phyloP scores from a whole-genome alignment of 2,329 filamentous ascomycete genomes.

The Alternaria viburni region DNA sequence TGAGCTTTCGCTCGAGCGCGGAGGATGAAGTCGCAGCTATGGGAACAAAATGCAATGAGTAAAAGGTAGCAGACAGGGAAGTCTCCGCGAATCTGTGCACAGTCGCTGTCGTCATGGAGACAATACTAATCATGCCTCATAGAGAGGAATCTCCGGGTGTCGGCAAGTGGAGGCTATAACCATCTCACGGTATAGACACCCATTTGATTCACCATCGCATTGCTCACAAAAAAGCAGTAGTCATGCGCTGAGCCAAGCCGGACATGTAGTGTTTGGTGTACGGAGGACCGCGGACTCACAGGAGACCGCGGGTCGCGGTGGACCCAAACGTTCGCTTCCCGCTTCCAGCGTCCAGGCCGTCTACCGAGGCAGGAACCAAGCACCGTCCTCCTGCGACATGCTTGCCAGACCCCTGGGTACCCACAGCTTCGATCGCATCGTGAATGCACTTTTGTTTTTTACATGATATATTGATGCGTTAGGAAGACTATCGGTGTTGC shows the following conservation, averaged over 20 bases:
- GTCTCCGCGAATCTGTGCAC: accelerated
- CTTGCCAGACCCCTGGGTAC: neutral
- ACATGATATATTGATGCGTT: neutral
- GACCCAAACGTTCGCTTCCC: neutral
- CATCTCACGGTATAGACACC: neutral
- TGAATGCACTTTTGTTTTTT: neutral
- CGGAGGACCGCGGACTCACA: neutral
- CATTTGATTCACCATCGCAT: neutral
- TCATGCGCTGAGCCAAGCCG: neutral
- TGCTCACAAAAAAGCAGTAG: neutral
- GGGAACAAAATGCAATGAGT: accelerated
- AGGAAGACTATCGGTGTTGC: neutral
- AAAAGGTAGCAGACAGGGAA: accelerated
- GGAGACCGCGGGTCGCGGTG: neutral
- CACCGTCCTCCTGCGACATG: neutral
- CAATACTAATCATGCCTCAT: neutral
- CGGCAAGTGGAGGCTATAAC: neutral
- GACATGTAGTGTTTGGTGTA: neutral
- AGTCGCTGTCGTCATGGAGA: neutral
- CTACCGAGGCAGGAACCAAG: neutral
- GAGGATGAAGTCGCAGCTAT: neutral
- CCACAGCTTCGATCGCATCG: neutral
- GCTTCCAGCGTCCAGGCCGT: neutral
- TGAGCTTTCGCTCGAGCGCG: neutral
- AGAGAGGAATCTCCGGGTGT: neutral